Base-by-base conservation (phyloP, 176 grass and related monocot genomes). In the Microstegium vimineum region DNA sequence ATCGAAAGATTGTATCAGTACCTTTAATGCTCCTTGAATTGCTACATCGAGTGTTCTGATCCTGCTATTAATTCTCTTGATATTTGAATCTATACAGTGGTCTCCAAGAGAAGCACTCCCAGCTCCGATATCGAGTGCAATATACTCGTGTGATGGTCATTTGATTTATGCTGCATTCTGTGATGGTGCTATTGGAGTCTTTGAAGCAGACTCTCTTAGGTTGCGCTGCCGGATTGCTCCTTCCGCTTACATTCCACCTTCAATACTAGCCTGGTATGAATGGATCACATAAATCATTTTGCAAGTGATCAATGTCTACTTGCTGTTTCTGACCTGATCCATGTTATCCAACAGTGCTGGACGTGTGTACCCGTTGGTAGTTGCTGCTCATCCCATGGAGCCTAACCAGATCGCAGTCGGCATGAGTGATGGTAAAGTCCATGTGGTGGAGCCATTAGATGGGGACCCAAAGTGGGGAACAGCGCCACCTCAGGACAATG, bases 141-240 rank as follows among this genome's bases (percentile, higher is more conserved):
- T 99, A 89, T 99, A 99, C 85, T 99, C 97, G 0, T 99, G 97
- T 28, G 97, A 99, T 37, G 91, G 93, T 83, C 73, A 89, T 23
- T 82, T 94, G 74, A 72, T 99, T 28, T 99, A 90, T 17, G 85
- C 97, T 51, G 86, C 85, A 65, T 99, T 99, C 74, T 90, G 91
- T 22, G 97, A 99, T 85, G 97, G 93, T 47, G 93, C 97, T 69
- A 52, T 99, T 79, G 97, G 97, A 88, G 93, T 99, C 37, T 99
- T 99, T n/a, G 97, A 99, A 90, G 89, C 87, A 0, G 91, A 99
- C 33, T 91, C 82, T 36, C 86, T 96, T 62, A 85, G 91, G 59
- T 82, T 99, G 56, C 87, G 91, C 23, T 99, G 97, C 81, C 82
- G 93, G 84, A 94, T 99, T 83, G 89, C 87, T 17, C 91, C 91